Evolutionary conservation across 176 grass and related monocot species (phyloP).

Genomic region (Triticum timopheevii): DNA sequence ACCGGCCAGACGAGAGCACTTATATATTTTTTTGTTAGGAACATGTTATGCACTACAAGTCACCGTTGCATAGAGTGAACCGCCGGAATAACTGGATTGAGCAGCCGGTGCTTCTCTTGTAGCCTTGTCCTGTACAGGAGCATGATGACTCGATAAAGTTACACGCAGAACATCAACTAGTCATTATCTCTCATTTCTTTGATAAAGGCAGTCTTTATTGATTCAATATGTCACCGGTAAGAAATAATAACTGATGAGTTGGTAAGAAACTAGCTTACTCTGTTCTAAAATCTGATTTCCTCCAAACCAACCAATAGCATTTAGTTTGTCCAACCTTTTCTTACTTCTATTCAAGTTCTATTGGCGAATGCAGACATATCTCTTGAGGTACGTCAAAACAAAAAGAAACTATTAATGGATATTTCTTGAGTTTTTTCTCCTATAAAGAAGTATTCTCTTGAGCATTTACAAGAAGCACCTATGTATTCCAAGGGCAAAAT

Average conservation of each 20-base stretch:
- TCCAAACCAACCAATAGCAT: too few species aligned
- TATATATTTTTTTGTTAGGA: background rate
- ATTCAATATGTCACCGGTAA: background rate
- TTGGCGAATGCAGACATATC: background rate
- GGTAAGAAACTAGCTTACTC: background rate
- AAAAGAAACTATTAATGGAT: too few species aligned
- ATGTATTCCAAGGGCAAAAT: background rate
- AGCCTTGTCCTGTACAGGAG: constrained; percentile 31
- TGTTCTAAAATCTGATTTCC: background rate
- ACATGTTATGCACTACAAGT: background rate
- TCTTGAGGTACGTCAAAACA: too few species aligned
- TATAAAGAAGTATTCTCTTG: too few species aligned
- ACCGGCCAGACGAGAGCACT: background rate
- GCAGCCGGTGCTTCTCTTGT: constrained; percentile 15
- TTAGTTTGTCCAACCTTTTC: background rate
- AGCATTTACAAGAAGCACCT: background rate
- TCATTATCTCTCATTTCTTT: background rate
- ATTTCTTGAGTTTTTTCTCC: too few species aligned
- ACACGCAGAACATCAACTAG: background rate
- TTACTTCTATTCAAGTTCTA: background rate
- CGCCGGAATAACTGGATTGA: constrained; percentile 46
- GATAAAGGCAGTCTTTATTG: background rate
- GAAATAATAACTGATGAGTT: background rate
- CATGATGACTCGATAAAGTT: background rate
- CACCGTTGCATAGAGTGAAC: constrained; percentile 45